phyloP scores from a whole-genome alignment of 345 rosid species.

The Orychophragmus violaceus region DNA sequence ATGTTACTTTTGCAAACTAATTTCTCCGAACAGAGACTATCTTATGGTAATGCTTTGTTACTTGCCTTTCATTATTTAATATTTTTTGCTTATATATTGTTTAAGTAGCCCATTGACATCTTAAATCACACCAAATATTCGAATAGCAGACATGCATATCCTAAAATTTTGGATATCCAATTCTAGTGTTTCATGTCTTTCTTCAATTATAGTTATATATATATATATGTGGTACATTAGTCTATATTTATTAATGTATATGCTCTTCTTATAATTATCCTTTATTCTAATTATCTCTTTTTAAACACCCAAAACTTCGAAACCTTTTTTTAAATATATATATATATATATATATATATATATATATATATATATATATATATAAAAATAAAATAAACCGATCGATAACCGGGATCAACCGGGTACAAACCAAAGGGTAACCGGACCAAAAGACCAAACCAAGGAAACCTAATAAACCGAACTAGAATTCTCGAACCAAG shows the following conservation, averaged over 20 bases:
- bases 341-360: no score
- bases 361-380: no score
- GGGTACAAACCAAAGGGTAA: no score
- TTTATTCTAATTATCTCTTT: not conserved
- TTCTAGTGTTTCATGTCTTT: not conserved
- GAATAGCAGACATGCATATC: conserved; percentile 23
- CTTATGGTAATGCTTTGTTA: no score
- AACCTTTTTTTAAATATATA: no score
- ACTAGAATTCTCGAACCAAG: no score
- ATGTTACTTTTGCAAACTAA: no score
- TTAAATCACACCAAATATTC: conserved; percentile 13
- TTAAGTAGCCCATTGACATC: conserved; percentile 3
- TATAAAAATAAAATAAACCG: no score
- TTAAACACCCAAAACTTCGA: not conserved
- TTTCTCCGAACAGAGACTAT: no score
- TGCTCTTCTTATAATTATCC: not conserved
- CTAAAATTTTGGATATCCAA: conserved; percentile 12
- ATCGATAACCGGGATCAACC: no score
- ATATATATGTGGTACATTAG: not conserved
- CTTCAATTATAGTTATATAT: not conserved
- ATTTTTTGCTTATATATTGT: not conserved
- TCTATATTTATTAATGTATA: not conserved
- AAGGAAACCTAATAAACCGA: no score
- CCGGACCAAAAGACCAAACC: no score
- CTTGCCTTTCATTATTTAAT: not conserved